Evolutionary conservation across 164 flowering plant species (phyloP).

Genomic region (Stephania yunnanensis): DNA sequence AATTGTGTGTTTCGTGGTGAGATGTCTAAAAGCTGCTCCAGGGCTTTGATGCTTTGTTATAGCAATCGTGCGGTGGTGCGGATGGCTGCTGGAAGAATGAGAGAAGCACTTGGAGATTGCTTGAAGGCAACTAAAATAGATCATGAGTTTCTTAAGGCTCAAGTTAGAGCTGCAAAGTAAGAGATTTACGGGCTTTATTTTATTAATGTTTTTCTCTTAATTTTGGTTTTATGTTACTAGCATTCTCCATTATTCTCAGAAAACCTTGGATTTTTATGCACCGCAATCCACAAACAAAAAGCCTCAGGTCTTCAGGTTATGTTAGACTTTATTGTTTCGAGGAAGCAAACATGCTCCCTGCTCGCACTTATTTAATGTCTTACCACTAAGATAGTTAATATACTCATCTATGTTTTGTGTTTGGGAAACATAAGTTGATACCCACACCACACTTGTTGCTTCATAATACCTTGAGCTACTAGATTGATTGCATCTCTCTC

Average conservation of each 20-base stretch:
- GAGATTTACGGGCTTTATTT: conserved; percentile 14
- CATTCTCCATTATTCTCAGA: neutral
- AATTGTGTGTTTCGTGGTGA: conserved; percentile 50
- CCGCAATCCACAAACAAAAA: neutral
- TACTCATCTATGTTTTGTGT: neutral
- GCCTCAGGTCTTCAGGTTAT: neutral
- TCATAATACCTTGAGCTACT: neutral
- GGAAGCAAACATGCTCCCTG: neutral
- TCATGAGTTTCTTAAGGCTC: conserved; percentile 62
- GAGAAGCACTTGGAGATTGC: conserved; percentile 81
- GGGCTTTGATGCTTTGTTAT: conserved; percentile 77
- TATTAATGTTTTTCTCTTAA: neutral
- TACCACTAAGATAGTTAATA: neutral
- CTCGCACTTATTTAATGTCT: too few relatives aligned
- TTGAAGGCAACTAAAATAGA: conserved; percentile 57
- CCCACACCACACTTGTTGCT: neutral
- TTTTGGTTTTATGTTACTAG: neutral
- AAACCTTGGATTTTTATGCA: neutral
- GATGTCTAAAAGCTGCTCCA: conserved; percentile 47
- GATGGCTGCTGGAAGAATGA: conserved; percentile 71
- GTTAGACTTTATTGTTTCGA: neutral
- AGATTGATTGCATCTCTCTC: neutral
- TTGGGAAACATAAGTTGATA: neutral
- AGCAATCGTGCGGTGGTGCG: conserved; percentile 93
- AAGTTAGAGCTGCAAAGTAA: conserved; percentile 92